Conservation (phyloP, 2,329 filamentous ascomycete genomes). For the Plectosphaerella sp. region DNA sequence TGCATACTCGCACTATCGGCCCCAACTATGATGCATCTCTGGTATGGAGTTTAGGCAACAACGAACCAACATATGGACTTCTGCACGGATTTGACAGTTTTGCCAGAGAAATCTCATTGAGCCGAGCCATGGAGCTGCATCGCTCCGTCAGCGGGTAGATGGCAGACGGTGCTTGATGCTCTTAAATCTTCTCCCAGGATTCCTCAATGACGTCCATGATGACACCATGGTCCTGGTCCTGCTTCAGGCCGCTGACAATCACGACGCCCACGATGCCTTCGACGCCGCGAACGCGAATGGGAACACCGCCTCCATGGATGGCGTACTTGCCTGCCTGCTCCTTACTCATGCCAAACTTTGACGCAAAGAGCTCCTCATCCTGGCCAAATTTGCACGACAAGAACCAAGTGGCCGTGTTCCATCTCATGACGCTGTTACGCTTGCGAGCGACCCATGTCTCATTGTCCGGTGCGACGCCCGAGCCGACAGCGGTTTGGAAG, state of each 20-base stretch:
- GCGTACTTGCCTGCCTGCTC: constrained; percentile 60
- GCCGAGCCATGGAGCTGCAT: neutral
- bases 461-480: constrained; percentile 67
- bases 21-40: neutral
- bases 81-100: too few relatives aligned
- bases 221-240: constrained; percentile 73
- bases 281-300: constrained; percentile 66
- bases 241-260: constrained; percentile 71
- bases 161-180: neutral
- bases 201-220: constrained; percentile 65
- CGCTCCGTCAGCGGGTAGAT: too few relatives aligned
- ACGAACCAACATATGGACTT: neutral
- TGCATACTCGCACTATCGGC: neutral
- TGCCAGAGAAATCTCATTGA: neutral
- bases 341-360: constrained; percentile 58
- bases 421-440: constrained; percentile 66
- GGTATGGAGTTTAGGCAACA: neutral
- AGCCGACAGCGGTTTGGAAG: constrained; percentile 65
- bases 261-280: constrained; percentile 73
- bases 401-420: constrained; percentile 66
- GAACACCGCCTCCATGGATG: constrained; percentile 74
- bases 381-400: constrained; percentile 63
- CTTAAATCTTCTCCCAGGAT: constrained; percentile 27
- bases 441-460: constrained; percentile 69
- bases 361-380: constrained; percentile 60